Conservation (phyloP, 306 rosid species). For the Cucurbita pepo region DNA sequence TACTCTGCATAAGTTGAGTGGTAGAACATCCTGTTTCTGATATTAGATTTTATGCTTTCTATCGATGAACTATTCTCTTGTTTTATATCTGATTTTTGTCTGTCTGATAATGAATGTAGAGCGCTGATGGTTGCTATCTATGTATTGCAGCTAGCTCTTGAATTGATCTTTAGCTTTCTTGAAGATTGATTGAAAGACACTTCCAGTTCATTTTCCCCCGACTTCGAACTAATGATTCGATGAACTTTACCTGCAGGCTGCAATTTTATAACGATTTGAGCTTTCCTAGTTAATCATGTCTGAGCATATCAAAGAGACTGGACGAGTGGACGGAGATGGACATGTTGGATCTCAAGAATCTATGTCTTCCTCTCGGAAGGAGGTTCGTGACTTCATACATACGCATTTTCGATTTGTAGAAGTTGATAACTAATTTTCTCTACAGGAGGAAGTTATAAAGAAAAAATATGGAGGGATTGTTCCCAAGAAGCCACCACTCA, state of each 20-base stretch:
- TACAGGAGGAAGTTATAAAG: constrained; percentile 66
- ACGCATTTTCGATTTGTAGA: neutral
- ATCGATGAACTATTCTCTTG: neutral
- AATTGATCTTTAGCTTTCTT: neutral
- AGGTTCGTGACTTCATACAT: neutral
- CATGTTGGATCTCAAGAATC: neutral
- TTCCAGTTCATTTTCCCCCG: neutral
- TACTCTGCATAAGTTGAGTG: neutral
- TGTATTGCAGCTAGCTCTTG: neutral
- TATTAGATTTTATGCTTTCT: neutral
- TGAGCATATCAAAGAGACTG: constrained; percentile 3
- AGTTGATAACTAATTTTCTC: neutral
- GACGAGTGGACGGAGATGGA: neutral
- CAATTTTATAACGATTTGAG: neutral
- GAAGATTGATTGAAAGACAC: neutral
- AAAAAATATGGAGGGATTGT: constrained; percentile 83
- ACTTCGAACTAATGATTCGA: neutral
- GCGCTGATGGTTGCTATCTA: neutral
- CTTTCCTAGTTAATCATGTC: constrained; percentile 1
- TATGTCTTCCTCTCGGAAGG: neutral
- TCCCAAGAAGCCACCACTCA: constrained; percentile 84
- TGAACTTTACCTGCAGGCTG: neutral
- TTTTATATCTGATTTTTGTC: neutral
- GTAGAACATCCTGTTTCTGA: neutral
- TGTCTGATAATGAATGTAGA: neutral